Percentiles rank a stretch among this genome's conserved stretches.
Conservation (phyloP, 2,329 filamentous ascomycete genomes). For the Ophiocordyceps camponoti-leonardi region DNA sequence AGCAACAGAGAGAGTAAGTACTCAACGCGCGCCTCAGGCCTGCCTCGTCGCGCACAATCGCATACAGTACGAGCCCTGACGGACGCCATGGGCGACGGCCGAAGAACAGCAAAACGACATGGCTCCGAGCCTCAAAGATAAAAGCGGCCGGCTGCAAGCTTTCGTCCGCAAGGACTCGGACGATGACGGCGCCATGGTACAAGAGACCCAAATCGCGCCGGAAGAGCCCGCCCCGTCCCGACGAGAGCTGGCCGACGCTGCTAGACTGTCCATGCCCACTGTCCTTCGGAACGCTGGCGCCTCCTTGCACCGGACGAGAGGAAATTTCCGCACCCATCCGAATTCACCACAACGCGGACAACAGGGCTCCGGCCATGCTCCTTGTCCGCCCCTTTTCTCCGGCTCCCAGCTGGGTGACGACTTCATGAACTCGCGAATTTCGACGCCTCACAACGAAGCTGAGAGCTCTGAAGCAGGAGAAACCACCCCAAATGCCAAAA, state of each 20-base stretch:
- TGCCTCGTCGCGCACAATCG: background rate
- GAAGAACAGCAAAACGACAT: conserved; percentile 5
- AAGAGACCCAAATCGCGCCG: conserved; percentile 1
- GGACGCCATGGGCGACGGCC: background rate
- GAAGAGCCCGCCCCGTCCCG: conserved; percentile 5
- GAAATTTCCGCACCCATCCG: background rate
- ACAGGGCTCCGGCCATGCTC: conserved; percentile 2
- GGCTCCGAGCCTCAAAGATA: conserved; percentile 14
- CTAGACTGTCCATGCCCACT: conserved; percentile 17
- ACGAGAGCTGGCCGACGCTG: conserved; percentile 14
- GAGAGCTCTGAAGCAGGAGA: conserved; percentile 2
- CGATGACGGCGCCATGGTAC: conserved; percentile 4
- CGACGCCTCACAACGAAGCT: conserved; percentile 17
- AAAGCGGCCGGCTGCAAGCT: conserved; percentile 12
- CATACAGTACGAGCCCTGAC: background rate
- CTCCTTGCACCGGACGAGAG: conserved; percentile 9
- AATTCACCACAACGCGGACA: conserved; percentile 7
- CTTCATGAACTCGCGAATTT: conserved; percentile 21
- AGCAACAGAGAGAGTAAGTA: background rate
- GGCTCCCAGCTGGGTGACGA: conserved; percentile 21
- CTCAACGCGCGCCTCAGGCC: background rate
- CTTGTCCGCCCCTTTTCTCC: conserved; percentile 10
- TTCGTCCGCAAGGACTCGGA: conserved; percentile 14
- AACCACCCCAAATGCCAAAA: conserved; percentile 2
- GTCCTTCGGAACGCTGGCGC: conserved; percentile 9